Percentiles rank a stretch among this genome's conserved stretches.
Evolutionary conservation across 805 yeast genomes (phyloP).

Genomic region (Pichia nakasei): DNA sequence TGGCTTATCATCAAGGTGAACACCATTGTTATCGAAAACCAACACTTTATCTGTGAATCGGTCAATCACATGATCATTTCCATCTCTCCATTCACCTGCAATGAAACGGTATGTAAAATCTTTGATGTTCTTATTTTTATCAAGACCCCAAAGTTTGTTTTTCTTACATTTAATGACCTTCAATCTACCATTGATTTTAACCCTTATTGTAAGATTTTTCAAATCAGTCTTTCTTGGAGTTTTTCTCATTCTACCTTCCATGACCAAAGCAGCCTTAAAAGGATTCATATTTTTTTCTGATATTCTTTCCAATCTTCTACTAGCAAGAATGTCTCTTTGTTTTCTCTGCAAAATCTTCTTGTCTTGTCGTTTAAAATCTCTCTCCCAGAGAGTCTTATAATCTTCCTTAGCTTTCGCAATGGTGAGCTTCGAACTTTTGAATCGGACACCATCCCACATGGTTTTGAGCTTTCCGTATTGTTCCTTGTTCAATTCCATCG

Average conservation of each 20-base stretch:
- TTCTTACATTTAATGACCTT: conserved; percentile 54
- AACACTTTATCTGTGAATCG: conserved; percentile 26
- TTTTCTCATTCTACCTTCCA: conserved; percentile 53
- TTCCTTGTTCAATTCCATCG: conserved; percentile 41
- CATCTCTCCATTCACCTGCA: conserved; percentile 71
- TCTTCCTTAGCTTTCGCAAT: conserved; percentile 56
- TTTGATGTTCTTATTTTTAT: conserved; percentile 49
- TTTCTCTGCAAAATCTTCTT: conserved; percentile 20
- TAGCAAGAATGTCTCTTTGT: conserved; percentile 27
- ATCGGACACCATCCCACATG: conserved; percentile 62
- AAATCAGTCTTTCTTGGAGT: conserved; percentile 41
- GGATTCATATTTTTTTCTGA: conserved; percentile 35
- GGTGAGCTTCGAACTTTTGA: conserved; percentile 60
- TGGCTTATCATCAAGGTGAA: conserved; percentile 6
- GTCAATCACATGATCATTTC: conserved; percentile 72
- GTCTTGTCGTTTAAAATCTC: conserved; percentile 37
- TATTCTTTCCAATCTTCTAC: conserved; percentile 33
- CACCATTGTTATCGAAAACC: conserved; percentile 21
- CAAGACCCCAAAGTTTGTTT: conserved; percentile 86
- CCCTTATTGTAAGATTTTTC: conserved; percentile 55
- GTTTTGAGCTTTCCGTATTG: conserved; percentile 41
- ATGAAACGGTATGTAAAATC: conserved; percentile 58
- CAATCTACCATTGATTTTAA: conserved; percentile 47
- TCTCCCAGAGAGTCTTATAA: conserved; percentile 38
- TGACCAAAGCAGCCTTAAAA: conserved; percentile 16